phyloP scores from a whole-genome alignment of 805 yeast species.

The Saccharomycopsis selenospora region DNA sequence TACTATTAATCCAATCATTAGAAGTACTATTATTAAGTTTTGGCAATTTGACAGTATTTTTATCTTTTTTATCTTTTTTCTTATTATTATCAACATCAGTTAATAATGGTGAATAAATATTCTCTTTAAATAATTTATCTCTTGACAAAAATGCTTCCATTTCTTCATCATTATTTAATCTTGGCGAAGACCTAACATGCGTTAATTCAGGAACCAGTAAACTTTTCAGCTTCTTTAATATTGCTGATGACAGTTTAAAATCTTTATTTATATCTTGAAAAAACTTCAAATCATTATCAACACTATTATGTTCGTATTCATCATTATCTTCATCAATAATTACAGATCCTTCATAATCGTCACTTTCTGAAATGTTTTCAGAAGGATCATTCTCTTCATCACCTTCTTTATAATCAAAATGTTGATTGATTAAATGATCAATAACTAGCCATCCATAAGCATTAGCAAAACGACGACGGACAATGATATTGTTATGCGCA shows the following conservation, averaged over 20 bases:
- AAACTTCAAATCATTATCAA: conserved; percentile 2
- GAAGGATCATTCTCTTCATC: background rate
- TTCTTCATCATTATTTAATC: background rate
- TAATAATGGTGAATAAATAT: background rate
- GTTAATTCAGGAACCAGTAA: background rate
- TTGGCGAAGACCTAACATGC: background rate
- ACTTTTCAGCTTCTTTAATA: background rate
- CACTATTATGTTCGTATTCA: conserved; percentile 8
- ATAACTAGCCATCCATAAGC: conserved; percentile 82
- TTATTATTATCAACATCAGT: too few relatives aligned
- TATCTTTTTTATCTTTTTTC: background rate
- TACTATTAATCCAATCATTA: conserved; percentile 20
- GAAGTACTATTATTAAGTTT: background rate
- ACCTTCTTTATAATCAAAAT: conserved; percentile 35
- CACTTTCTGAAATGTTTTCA: background rate
- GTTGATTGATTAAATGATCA: conserved; percentile 59
- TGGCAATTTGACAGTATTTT: background rate
- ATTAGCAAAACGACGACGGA: conserved; percentile 63
- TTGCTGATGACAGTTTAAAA: too few relatives aligned
- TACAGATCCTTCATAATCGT: background rate
- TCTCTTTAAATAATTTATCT: background rate
- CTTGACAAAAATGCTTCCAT: background rate
- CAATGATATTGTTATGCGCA: conserved; percentile 71
- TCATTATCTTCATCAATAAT: conserved; percentile 1
- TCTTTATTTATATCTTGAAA: background rate